Percentiles rank a stretch among this genome's conserved stretches.
phyloP scores from a whole-genome alignment of 2,329 filamentous ascomycete species.

The Neopestalotiopsis rosae region DNA sequence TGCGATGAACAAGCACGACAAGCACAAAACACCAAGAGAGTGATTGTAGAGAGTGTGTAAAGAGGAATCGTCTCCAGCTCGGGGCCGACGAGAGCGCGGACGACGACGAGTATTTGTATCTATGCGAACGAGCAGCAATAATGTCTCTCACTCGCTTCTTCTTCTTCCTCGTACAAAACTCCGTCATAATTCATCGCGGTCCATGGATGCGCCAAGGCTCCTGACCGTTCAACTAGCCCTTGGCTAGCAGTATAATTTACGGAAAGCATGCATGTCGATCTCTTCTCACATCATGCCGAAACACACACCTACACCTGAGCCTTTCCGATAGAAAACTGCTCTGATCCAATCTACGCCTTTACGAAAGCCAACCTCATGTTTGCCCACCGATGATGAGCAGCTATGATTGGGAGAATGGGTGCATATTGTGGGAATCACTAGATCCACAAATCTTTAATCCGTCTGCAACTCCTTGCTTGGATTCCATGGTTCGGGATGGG shows the following conservation, averaged over 20 bases:
- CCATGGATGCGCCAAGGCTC: neutral
- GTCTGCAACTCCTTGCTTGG: neutral
- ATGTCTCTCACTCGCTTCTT: neutral
- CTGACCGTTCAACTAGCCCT: neutral
- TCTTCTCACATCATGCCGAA: neutral
- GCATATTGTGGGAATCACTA: neutral
- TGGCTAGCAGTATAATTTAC: neutral
- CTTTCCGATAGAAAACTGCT: too few species aligned
- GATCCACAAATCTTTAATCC: neutral
- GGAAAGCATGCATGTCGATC: neutral
- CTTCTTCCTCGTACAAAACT: neutral
- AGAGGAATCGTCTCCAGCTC: neutral
- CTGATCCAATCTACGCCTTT: too few species aligned
- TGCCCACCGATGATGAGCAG: neutral
- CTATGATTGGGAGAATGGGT: neutral
- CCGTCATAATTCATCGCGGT: neutral
- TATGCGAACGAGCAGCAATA: neutral
- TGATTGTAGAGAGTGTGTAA: neutral
- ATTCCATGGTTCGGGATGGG: neutral
- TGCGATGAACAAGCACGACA: neutral
- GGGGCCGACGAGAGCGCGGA: neutral
- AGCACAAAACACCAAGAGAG: neutral
- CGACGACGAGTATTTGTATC: neutral
- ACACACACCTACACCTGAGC: neutral
- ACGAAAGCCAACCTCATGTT: too few species aligned